These are phyloP conservation scores for Nyssa sinensis DNA, from an alignment of 148 eudicot genomes.

Conservation along the genomic window DNA sequence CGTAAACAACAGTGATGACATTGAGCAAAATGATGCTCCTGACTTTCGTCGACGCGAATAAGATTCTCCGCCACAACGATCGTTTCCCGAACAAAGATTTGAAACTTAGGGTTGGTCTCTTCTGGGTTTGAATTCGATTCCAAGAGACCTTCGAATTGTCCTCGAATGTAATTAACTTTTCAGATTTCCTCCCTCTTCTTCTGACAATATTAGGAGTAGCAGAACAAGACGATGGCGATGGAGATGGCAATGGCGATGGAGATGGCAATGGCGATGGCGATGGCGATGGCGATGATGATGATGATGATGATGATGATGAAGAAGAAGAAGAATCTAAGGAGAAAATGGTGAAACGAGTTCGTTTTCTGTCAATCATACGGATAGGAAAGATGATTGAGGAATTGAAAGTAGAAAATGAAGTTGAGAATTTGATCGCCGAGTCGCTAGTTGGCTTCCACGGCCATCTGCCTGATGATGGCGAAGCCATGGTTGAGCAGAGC, in stretches of 20 bases:
- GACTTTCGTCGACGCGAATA: slow-evolving; percentile 51
- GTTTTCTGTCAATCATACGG: slow-evolving; percentile 9
- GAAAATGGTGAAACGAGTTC: background rate
- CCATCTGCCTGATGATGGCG: slow-evolving; percentile 9
- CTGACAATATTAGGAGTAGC: background rate
- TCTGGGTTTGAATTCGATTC: background rate
- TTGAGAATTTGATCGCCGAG: background rate
- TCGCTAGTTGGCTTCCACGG: background rate
- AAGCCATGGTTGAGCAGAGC: slow-evolving; percentile 18
- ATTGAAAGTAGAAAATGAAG: slow-evolving; percentile 4
- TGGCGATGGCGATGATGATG: background rate
- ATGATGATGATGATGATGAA: background rate
- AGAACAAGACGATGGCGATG: background rate
- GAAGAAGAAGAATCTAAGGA: slow-evolving; percentile 2
- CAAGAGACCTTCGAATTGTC: slow-evolving; percentile 7
- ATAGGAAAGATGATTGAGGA: slow-evolving; percentile 7
- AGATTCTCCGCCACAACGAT: slow-evolving; percentile 48
- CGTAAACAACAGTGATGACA: slow-evolving; percentile 53
- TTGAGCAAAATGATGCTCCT: slow-evolving; percentile 68
- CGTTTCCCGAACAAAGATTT: slow-evolving; percentile 36
- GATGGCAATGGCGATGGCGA: background rate
- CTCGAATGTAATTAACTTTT: background rate
- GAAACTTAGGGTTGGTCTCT: slow-evolving; percentile 16
- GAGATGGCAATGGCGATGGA: background rate
- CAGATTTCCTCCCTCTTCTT: slow-evolving; percentile 12